Evolutionary conservation across 148 eudicot genomes (phyloP), one percentile per base, ranked within the genome.

Genomic region (Cornus kousa): DNA sequence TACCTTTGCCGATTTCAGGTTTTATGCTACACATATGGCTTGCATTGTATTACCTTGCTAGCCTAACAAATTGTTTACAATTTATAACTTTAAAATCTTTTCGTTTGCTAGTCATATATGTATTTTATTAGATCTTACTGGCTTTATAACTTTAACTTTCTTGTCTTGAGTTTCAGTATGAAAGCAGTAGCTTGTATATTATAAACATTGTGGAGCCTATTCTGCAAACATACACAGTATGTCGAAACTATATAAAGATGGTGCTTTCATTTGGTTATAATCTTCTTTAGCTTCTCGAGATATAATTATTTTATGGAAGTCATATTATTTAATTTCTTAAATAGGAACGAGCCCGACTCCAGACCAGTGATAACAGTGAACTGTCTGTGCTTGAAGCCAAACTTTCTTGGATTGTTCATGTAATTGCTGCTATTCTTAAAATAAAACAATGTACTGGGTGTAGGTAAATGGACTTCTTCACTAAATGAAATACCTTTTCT

Each of bases 341-440:
- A 75, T 37, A 86, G 98, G 98, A 94, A 84, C 89, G 82, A 77
- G 92, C 91, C 73, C 92, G 91, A 79, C 77, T 90, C 73, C 92
- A 86, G 67, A 75, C 83, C 40, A 80, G 78, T 64, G 86, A 87
- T 85, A 79, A 73, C n/a, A 85, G 77, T 76, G 87, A 89, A 73
- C 84, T 93, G 76, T 78, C 78, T 70, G 64, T 89, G 8, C 77
- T 90, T 78, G 99, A 96, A 81, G 88, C 90, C 70, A 91, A 93
- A 79, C 97, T 96, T 85, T 87, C 99, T 20, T 96, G 98, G 99
- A 86, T 96, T 80, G 95, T 93, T 74, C 98, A 96, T 82, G 89
- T 96, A 64, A 88, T 96, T 76, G 95, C 89, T 70, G 87, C 98
- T 39, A 87, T 92, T 79, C 68, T 96, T 32, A 93, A 81, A 85